Base-by-base conservation (phyloP, 2,329 filamentous ascomycete genomes). In the Pseudopyricularia cyperi region DNA sequence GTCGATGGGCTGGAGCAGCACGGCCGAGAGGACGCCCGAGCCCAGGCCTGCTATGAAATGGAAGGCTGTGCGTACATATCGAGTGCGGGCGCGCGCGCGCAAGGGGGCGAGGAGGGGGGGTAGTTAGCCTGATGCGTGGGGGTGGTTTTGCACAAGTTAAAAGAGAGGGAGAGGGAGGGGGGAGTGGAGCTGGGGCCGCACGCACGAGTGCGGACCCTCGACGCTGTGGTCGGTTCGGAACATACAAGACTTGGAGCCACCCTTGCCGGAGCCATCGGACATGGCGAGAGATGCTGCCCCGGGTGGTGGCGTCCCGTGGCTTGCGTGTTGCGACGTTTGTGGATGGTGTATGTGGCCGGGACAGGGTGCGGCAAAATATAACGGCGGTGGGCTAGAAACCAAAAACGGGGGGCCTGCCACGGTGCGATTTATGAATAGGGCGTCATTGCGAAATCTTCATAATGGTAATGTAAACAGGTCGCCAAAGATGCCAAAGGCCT, bases 1-100 rank as follows among this genome's bases (percentile, higher is more conserved):
- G 69, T 98, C 93, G 62, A 93, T 86, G 26, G 93, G 93, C 68
- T 98, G 93, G 15, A 98, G 79, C 52, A 97, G 82, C 54, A 95
- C 82, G 52, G 93, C 90, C 51, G 89, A 93, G 57, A 88, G 79
- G 50, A 95, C 77, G 61, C 93, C 93, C 7, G 90, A 96, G 62
- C 81, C 80, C 52, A 97, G 79, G 56, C 93, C 93, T 57, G 90
- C 91, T 58, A 84, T 69, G 67, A 97, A 95, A 71, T 97, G 93
- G 66, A 88, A 89, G 58, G 79, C 83, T 87, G 52, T 17, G 1
- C 4, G 19, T n/a, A n/a, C n/a, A n/a, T n/a, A n/a, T n/a, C n/a
- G n/a, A n/a, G n/a, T n/a, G n/a, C n/a, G n/a, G n/a, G n/a, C n/a
- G n/a, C n/a, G n/a, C n/a, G n/a, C n/a, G n/a, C n/a, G n/a, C n/a